Evolutionary conservation across 257 asterid species (phyloP).

Genomic region (Capsicum rhomboideum): DNA sequence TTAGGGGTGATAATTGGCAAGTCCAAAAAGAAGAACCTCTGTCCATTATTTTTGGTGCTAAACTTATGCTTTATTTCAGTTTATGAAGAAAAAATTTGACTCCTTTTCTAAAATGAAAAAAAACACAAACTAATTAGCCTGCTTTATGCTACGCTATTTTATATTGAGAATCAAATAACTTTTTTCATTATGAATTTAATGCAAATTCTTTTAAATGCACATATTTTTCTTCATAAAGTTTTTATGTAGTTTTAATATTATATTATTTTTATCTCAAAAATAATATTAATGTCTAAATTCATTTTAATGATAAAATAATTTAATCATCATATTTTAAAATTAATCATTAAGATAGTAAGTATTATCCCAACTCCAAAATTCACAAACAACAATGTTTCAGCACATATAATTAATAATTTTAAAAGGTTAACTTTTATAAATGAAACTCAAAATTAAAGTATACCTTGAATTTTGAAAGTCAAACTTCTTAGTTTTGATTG

Average conservation of each 20-base stretch:
- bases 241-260: not conserved
- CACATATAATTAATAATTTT: no score
- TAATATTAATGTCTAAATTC: not conserved
- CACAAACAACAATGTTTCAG: not conserved
- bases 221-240: not conserved
- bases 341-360: not conserved
- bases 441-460: not conserved
- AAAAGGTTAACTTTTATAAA: not conserved
- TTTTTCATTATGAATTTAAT: not conserved
- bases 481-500: no score
- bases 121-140: no score
- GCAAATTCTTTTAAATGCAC: not conserved
- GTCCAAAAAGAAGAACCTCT: no score
- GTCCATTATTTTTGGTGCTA: no score
- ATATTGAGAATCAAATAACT: no score
- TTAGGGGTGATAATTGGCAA: not conserved
- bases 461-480: no score
- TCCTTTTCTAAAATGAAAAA: no score
- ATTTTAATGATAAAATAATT: not conserved
- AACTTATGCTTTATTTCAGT: not conserved
- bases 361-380: not conserved
- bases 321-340: not conserved
- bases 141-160: no score
- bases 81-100: no score
- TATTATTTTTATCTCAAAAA: not conserved